These are phyloP conservation scores for Noccaea caerulescens DNA, from an alignment of 345 rosid species.

Conservation along the genomic window DNA sequence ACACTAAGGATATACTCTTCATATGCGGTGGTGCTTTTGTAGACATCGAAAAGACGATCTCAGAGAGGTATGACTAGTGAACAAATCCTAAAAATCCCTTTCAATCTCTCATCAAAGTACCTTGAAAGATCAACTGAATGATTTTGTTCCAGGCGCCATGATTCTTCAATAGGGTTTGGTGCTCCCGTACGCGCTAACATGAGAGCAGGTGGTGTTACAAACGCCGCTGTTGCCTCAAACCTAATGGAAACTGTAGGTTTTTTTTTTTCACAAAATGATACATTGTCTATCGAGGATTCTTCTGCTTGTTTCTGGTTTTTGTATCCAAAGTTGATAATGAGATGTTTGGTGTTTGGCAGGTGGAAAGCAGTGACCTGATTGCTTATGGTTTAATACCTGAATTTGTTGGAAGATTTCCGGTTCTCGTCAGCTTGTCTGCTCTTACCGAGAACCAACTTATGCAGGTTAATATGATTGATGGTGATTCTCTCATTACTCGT, in stretches of 20 bases:
- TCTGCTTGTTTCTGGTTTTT: conserved; percentile 14
- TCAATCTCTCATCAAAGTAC: background rate
- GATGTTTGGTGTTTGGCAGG: conserved; percentile 55
- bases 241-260: conserved; percentile 86
- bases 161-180: conserved; percentile 98
- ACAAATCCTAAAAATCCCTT: background rate
- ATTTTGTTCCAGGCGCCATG: conserved; percentile 71
- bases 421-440: conserved; percentile 94
- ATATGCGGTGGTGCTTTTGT: conserved; percentile 98
- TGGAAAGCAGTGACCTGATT: conserved; percentile 93
- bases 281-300: background rate
- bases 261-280: conserved; percentile 5
- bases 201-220: conserved; percentile 81
- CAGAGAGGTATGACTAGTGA: conserved; percentile 72
- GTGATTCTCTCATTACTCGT: conserved; percentile 5
- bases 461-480: conserved; percentile 58
- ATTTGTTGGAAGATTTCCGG: conserved; percentile 97
- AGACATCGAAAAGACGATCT: conserved; percentile 96
- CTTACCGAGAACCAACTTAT: conserved; percentile 95
- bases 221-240: conserved; percentile 76
- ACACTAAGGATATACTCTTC: conserved; percentile 98
- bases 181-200: conserved; percentile 98
- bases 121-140: conserved; percentile 24
- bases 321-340: conserved; percentile 17
- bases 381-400: conserved; percentile 97